Evolutionary conservation across 805 yeast species (phyloP).

Genomic region (Kazachstania viticola): DNA sequence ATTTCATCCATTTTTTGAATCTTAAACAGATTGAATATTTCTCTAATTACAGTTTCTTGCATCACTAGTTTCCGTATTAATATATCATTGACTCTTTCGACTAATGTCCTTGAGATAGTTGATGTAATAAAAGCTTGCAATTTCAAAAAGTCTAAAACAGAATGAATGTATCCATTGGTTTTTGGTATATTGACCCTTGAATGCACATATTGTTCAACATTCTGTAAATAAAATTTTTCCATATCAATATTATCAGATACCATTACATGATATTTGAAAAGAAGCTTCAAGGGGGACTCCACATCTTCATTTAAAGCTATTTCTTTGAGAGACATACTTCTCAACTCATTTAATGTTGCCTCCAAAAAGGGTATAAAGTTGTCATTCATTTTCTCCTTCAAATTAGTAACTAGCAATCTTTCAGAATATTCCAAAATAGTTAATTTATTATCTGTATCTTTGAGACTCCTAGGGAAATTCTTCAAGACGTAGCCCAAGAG

Average conservation of each 20-base stretch:
- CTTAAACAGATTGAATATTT: neutral
- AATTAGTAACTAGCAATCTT: neutral
- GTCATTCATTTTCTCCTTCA: neutral
- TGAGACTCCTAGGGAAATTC: constrained; percentile 4
- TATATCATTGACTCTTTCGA: constrained; percentile 5
- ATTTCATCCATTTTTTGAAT: no score
- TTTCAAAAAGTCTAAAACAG: constrained; percentile 1
- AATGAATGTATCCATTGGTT: no score
- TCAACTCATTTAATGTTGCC: neutral
- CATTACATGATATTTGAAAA: constrained; percentile 5
- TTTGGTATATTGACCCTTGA: neutral
- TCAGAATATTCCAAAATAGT: no score
- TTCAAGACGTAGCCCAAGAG: constrained; percentile 4
- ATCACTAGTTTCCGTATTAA: constrained; percentile 4
- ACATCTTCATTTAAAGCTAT: neutral
- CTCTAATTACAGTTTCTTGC: neutral
- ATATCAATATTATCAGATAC: constrained; percentile 2
- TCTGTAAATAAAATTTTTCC: constrained; percentile 7
- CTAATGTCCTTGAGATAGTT: constrained; percentile 5
- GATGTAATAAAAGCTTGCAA: constrained; percentile 3
- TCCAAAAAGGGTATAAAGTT: neutral
- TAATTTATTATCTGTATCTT: no score
- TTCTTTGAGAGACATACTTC: neutral
- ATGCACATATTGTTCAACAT: constrained; percentile 1
- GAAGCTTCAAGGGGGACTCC: constrained; percentile 3